phyloP scores from a whole-genome alignment of 495 filamentous ascomycete genomes.

The Aspergillus wentii region DNA sequence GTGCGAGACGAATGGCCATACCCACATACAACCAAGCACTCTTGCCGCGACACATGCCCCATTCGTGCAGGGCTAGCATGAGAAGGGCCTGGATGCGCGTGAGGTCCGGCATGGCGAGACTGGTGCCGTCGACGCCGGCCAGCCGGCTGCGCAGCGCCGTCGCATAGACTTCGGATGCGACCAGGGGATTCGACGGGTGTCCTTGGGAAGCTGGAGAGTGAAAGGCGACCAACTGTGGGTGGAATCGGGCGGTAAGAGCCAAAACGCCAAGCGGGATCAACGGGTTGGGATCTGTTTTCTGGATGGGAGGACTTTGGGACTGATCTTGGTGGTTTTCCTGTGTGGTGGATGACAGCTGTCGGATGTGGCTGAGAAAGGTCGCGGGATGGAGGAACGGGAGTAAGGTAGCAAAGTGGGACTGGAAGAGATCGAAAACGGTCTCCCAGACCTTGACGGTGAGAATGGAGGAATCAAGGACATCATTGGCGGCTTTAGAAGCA shows the following conservation, averaged over 20 bases:
- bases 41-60: conserved; percentile 72
- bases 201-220: conserved; percentile 45
- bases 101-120: conserved; percentile 54
- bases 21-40: conserved; percentile 77
- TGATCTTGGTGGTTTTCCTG: conserved; percentile 14
- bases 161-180: conserved; percentile 76
- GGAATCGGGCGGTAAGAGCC: conserved; percentile 74
- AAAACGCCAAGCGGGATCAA: conserved; percentile 73
- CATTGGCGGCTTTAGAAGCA: conserved; percentile 28
- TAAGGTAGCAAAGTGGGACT: conserved; percentile 76
- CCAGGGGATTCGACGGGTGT: conserved; percentile 53
- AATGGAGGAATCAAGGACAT: conserved; percentile 44
- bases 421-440: conserved; percentile 70
- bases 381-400: conserved; percentile 79
- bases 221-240: conserved; percentile 63
- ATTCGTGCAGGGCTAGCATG: conserved; percentile 82
- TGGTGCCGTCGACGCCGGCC: conserved; percentile 46
- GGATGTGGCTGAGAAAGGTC: conserved; percentile 60
- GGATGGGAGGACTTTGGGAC: conserved; percentile 16
- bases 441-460: conserved; percentile 68
- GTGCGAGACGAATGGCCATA: conserved; percentile 68
- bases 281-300: conserved; percentile 49
- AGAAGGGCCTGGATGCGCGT: conserved; percentile 71
- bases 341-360: conserved; percentile 28
- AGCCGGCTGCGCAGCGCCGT: conserved; percentile 62